phyloP scores from a whole-genome alignment of 1,284 basidiomycete genomes.

The Bjerkandera adusta region DNA sequence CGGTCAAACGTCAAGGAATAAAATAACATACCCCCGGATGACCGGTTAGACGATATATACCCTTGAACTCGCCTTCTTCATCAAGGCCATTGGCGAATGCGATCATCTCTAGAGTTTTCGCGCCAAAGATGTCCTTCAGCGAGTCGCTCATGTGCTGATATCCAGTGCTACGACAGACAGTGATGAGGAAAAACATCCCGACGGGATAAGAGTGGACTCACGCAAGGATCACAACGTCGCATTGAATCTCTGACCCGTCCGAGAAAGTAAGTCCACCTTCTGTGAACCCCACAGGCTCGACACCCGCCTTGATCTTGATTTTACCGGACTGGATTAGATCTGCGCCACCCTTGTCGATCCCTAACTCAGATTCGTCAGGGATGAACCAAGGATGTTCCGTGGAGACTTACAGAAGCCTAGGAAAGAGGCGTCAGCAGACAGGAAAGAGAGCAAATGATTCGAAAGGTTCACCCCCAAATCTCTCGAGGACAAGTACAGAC shows the following conservation, averaged over 20 bases:
- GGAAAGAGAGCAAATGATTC: conserved; percentile 7
- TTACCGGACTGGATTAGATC: conserved; percentile 41
- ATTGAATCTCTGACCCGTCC: conserved; percentile 58
- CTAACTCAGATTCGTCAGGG: background rate
- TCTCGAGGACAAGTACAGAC: background rate
- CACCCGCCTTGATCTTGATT: conserved; percentile 71
- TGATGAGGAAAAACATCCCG: no score
- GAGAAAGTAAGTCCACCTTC: conserved; percentile 56
- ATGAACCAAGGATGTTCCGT: no score
- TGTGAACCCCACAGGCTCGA: conserved; percentile 48
- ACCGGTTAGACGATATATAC: conserved; percentile 30
- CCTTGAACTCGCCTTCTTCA: conserved; percentile 53
- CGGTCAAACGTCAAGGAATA: background rate
- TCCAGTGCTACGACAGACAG: conserved; percentile 5
- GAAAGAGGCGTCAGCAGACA: conserved; percentile 11
- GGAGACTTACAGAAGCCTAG: conserved; percentile 36
- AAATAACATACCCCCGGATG: conserved; percentile 25
- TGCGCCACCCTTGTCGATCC: conserved; percentile 4
- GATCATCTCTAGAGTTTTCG: conserved; percentile 42
- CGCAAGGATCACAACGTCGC: conserved; percentile 69
- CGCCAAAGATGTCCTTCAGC: conserved; percentile 41
- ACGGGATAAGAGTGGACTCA: conserved; percentile 23
- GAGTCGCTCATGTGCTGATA: conserved; percentile 30
- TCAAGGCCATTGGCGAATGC: conserved; percentile 52
- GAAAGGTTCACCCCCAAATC: background rate